Conservation (phyloP, 495 filamentous ascomycete species). For the Penicillium parvum region DNA sequence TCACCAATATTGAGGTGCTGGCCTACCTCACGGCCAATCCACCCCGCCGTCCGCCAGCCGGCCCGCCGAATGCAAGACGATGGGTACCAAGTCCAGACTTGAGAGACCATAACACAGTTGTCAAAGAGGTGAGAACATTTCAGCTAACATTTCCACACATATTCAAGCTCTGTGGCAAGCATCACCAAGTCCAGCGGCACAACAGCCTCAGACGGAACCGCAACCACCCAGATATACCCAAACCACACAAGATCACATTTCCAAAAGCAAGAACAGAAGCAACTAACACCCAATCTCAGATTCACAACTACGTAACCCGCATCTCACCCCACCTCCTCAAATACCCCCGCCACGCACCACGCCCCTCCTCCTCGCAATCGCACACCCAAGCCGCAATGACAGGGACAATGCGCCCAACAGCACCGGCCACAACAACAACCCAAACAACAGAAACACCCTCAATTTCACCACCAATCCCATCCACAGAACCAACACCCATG, state of each 20-base stretch:
- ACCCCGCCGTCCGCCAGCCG: conserved; percentile 38
- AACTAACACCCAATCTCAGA: conserved; percentile 20
- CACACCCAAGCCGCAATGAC: conserved; percentile 26
- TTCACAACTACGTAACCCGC: conserved; percentile 42
- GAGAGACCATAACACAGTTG: conserved; percentile 47
- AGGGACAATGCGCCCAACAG: conserved; percentile 20
- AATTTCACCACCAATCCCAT: background rate
- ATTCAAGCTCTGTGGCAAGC: background rate
- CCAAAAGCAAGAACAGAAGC: background rate
- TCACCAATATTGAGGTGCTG: conserved; percentile 64
- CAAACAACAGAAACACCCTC: conserved; percentile 8
- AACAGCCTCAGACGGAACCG: too few species aligned
- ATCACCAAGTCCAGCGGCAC: background rate
- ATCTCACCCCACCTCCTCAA: conserved; percentile 36
- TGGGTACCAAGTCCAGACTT: conserved; percentile 43
- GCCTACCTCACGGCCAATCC: conserved; percentile 50
- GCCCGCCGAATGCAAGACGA: conserved; percentile 35
- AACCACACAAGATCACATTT: background rate
- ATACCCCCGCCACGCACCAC: conserved; percentile 31
- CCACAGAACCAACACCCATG: conserved; percentile 28
- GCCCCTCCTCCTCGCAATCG: conserved; percentile 22
- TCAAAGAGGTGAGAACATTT: conserved; percentile 48
- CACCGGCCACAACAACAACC: conserved; percentile 14
- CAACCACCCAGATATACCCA: background rate
- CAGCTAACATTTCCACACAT: background rate